Conservation (phyloP, 768 basidiomycete species). For the Leccinum rimulosum region DNA sequence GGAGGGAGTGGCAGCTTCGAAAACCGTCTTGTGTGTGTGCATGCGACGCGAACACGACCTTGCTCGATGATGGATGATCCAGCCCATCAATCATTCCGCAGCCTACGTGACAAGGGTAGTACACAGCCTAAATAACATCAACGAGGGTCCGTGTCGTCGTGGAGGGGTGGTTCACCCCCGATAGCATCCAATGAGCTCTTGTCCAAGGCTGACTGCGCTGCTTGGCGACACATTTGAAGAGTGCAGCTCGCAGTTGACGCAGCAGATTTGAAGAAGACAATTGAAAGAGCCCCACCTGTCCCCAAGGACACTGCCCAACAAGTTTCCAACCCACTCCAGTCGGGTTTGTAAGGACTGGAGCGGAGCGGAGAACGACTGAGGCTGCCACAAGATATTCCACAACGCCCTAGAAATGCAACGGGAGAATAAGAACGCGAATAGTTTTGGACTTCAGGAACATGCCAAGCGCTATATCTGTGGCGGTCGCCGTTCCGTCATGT, state of each 20-base stretch:
- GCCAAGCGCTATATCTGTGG: background rate
- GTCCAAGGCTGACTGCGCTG: background rate
- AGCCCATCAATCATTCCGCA: constrained; percentile 3
- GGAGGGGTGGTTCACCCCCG: background rate
- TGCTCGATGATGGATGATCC: constrained; percentile 3
- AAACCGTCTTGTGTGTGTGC: constrained; percentile 1
- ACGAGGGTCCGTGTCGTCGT: background rate
- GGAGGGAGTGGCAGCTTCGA: constrained; percentile 14
- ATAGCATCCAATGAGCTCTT: background rate
- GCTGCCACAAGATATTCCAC: background rate
- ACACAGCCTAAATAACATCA: constrained; percentile 18
- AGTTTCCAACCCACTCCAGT: background rate
- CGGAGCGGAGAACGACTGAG: background rate
- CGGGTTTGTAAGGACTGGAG: background rate
- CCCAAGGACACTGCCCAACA: background rate
- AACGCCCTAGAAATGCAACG: background rate
- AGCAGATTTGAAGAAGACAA: background rate
- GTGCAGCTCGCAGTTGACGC: background rate
- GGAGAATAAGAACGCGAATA: background rate
- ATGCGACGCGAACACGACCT: background rate
- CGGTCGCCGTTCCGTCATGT: constrained; percentile 8
- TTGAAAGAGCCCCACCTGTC: background rate
- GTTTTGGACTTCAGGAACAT: background rate
- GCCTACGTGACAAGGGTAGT: background rate
- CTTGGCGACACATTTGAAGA: background rate